Conservation (phyloP, 768 basidiomycete genomes). For the Pleurotus salmoneostramineus region DNA sequence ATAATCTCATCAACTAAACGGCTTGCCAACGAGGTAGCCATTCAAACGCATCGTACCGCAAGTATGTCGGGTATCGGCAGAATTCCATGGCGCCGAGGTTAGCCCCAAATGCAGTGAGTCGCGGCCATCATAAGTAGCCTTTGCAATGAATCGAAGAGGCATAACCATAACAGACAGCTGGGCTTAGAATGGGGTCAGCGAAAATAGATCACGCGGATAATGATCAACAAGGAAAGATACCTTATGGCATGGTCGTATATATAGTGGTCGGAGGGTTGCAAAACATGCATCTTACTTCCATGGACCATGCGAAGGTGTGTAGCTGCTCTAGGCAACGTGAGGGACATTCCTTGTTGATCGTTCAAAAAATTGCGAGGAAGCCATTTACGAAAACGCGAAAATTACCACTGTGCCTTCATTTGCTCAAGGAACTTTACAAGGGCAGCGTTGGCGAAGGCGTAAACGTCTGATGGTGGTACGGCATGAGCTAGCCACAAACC, state of each 20-base stretch:
- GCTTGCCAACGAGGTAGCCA: neutral
- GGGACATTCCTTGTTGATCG: too few relatives aligned
- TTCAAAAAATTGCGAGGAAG: too few relatives aligned
- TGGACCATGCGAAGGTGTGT: too few relatives aligned
- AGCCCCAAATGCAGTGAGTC: neutral
- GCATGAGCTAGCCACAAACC: too few relatives aligned
- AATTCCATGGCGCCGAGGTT: constrained; percentile 1
- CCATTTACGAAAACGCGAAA: too few relatives aligned
- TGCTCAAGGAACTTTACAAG: too few relatives aligned
- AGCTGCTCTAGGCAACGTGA: too few relatives aligned
- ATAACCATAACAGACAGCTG: neutral
- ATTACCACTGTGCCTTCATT: too few relatives aligned
- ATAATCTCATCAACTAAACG: neutral
- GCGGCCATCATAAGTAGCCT: neutral
- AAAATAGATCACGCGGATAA: neutral
- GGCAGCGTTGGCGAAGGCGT: too few relatives aligned
- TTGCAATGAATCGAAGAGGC: neutral
- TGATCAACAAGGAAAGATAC: neutral
- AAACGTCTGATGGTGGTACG: too few relatives aligned
- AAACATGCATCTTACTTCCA: too few relatives aligned
- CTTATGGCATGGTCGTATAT: neutral
- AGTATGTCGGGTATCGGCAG: constrained; percentile 5
- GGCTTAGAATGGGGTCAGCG: neutral
- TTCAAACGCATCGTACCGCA: neutral
- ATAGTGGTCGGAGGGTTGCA: neutral